Conservation (phyloP, 495 filamentous ascomycete genomes). For the Xylaria sp. region DNA sequence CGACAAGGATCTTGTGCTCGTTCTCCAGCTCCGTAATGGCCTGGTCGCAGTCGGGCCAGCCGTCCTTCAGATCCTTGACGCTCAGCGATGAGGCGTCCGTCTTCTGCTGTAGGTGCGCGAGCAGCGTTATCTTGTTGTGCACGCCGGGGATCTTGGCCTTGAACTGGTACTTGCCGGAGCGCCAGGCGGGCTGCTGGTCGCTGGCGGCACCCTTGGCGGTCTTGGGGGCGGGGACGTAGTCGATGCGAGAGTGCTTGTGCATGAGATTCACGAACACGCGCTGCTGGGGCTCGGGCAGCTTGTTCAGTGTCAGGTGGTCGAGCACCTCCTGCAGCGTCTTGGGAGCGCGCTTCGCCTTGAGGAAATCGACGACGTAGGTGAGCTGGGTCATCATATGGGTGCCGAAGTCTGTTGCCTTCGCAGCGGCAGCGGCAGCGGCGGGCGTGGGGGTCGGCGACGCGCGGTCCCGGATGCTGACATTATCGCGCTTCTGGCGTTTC, state of each 20-base stretch:
- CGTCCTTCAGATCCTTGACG: slow-evolving; percentile 91
- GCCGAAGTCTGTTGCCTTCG: slow-evolving; percentile 78
- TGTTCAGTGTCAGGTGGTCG: slow-evolving; percentile 73
- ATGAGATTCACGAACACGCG: slow-evolving; percentile 54
- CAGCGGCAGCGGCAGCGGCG: slow-evolving; percentile 56
- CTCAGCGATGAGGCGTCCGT: slow-evolving; percentile 79
- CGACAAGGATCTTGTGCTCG: slow-evolving; percentile 80
- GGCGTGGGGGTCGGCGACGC: slow-evolving; percentile 56
- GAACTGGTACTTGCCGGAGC: slow-evolving; percentile 74
- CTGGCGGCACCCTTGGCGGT: slow-evolving; percentile 48
- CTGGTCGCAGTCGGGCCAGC: slow-evolving; percentile 83
- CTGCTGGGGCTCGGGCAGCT: slow-evolving; percentile 52
- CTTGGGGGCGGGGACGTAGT: slow-evolving; percentile 67
- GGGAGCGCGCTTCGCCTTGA: slow-evolving; percentile 77
- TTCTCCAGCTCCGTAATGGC: slow-evolving; percentile 79
- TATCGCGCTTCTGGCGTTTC: slow-evolving; percentile 44
- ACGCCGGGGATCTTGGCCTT: slow-evolving; percentile 80
- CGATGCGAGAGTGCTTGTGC: slow-evolving; percentile 70
- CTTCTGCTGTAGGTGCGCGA: slow-evolving; percentile 79
- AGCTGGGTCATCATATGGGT: slow-evolving; percentile 84
- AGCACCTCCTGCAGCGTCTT: slow-evolving; percentile 77
- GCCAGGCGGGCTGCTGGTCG: slow-evolving; percentile 49
- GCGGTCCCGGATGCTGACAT: slow-evolving; percentile 27
- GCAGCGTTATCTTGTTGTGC: slow-evolving; percentile 72
- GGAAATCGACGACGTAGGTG: slow-evolving; percentile 79